Evolutionary conservation across 768 basidiomycete genomes (phyloP).

Genomic region (Tricholoma sp.): DNA sequence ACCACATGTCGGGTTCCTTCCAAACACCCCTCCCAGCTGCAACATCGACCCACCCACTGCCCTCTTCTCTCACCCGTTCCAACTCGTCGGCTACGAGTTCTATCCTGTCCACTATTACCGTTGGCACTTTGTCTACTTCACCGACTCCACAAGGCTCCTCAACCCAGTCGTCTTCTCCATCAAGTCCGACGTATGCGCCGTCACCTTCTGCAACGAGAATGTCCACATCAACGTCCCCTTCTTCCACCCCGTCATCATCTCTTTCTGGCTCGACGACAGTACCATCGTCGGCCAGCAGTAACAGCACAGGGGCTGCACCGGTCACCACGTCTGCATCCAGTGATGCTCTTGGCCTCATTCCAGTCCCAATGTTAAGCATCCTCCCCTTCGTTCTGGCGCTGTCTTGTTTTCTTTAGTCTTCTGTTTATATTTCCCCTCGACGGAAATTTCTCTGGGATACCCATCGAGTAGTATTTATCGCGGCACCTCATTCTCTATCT

Average conservation of each 20-base stretch:
- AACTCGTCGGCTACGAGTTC: constrained; percentile 25
- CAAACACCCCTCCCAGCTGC: constrained; percentile 42
- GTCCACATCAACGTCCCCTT: constrained; percentile 10
- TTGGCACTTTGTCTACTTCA: constrained; percentile 25
- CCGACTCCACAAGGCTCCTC: constrained; percentile 7
- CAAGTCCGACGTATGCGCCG: constrained; percentile 8
- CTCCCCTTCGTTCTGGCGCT: not conserved
- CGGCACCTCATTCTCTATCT: constrained; percentile 12
- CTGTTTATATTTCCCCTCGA: not conserved
- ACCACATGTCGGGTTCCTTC: constrained; percentile 58
- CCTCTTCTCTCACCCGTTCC: constrained; percentile 32
- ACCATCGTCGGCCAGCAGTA: not conserved
- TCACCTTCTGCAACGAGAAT: constrained; percentile 12
- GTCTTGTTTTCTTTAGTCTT: constrained; percentile 2
- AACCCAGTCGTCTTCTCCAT: constrained; percentile 6
- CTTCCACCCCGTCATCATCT: constrained; percentile 7
- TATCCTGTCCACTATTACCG: constrained; percentile 36
- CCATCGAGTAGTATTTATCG: constrained; percentile 18
- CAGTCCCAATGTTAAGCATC: not conserved
- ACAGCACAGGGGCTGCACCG: not conserved
- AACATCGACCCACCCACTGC: constrained; percentile 38
- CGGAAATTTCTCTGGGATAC: not conserved
- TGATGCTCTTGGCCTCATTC: not conserved
- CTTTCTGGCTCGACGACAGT: constrained; percentile 5
- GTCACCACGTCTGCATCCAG: constrained; percentile 7